These are phyloP conservation scores for Verticillium nonalfalfae DNA, from an alignment of 2,329 filamentous ascomycete genomes.

Conservation along the genomic window DNA sequence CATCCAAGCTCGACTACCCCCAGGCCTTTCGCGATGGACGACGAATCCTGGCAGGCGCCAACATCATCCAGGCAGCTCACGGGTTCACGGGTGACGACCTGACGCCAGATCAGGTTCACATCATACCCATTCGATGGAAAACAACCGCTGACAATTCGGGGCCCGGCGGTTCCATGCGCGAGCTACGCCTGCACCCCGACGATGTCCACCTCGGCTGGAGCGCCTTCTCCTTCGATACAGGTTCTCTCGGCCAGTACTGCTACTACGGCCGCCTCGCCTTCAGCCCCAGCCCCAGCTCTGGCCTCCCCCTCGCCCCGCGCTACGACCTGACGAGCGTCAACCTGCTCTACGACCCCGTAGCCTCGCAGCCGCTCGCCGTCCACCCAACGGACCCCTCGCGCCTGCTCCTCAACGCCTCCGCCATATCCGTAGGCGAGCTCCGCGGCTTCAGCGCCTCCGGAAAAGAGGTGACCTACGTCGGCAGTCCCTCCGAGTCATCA, in stretches of 20 bases:
- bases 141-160: slow-evolving; percentile 18
- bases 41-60: slow-evolving; percentile 23
- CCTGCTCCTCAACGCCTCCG: slow-evolving; percentile 20
- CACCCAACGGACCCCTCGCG: slow-evolving; percentile 2
- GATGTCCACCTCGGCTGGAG: slow-evolving; percentile 30
- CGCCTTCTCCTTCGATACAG: slow-evolving; percentile 16
- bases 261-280: slow-evolving; percentile 29
- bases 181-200: slow-evolving; percentile 34
- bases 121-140: slow-evolving; percentile 32
- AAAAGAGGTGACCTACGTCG: slow-evolving; percentile 28
- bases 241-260: slow-evolving; percentile 10
- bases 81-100: slow-evolving; percentile 26
- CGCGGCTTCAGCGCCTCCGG: slow-evolving; percentile 31
- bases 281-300: slow-evolving; percentile 22
- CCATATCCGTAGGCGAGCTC: slow-evolving; percentile 29
- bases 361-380: slow-evolving; percentile 5
- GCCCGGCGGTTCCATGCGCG: slow-evolving; percentile 23
- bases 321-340: slow-evolving; percentile 30
- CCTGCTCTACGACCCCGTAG: slow-evolving; percentile 15
- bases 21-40: slow-evolving; percentile 33
- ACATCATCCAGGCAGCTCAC: slow-evolving; percentile 25
- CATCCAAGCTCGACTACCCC: slow-evolving; percentile 27
- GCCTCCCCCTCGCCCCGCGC: slow-evolving; percentile 16
- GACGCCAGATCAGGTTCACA: slow-evolving; percentile 22
- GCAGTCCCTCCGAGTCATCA: slow-evolving; percentile 25